Evolutionary conservation across 768 basidiomycete genomes (phyloP).

Genomic region (Crassisporium funariophilum): DNA sequence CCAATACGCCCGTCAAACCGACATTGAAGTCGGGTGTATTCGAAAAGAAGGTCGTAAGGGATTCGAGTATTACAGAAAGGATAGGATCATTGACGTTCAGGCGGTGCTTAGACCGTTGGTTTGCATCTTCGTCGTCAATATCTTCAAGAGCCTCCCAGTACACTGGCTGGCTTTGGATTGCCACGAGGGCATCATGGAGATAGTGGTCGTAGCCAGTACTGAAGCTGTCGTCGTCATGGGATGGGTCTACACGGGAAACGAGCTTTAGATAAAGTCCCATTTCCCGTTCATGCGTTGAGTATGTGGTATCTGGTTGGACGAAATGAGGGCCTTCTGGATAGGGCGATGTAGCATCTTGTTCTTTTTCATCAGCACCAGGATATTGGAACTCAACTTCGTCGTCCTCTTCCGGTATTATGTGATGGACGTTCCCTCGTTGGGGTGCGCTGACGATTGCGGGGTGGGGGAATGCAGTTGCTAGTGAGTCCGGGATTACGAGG

Average conservation of each 20-base stretch:
- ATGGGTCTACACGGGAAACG: conserved; percentile 76
- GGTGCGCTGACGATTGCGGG: conserved; percentile 41
- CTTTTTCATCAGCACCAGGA: conserved; percentile 39
- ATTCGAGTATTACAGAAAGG: conserved; percentile 68
- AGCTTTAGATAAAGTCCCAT: conserved; percentile 78
- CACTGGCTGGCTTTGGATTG: conserved; percentile 66
- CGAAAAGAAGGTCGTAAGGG: conserved; percentile 76
- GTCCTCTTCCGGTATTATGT: conserved; percentile 43
- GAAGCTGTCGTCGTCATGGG: conserved; percentile 69
- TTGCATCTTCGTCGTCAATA: conserved; percentile 34
- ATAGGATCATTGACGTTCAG: conserved; percentile 79
- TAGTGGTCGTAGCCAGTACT: conserved; percentile 88
- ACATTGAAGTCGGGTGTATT: conserved; percentile 89
- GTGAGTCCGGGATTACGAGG: conserved; percentile 65
- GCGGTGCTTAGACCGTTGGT: conserved; percentile 60
- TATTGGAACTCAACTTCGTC: conserved; percentile 53
- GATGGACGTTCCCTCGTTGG: conserved; percentile 7
- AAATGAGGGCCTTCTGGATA: conserved; percentile 39
- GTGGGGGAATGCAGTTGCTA: conserved; percentile 75
- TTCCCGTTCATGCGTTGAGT: conserved; percentile 82
- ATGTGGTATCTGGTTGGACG: conserved; percentile 70
- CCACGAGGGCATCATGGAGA: conserved; percentile 69
- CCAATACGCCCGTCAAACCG: conserved; percentile 80
- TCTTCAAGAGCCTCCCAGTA: conserved; percentile 50
- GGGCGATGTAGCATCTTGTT: conserved; percentile 10